These are phyloP conservation scores for Xylariaceae sp. DNA, from an alignment of 2,329 filamentous ascomycete genomes.

Conservation along the genomic window DNA sequence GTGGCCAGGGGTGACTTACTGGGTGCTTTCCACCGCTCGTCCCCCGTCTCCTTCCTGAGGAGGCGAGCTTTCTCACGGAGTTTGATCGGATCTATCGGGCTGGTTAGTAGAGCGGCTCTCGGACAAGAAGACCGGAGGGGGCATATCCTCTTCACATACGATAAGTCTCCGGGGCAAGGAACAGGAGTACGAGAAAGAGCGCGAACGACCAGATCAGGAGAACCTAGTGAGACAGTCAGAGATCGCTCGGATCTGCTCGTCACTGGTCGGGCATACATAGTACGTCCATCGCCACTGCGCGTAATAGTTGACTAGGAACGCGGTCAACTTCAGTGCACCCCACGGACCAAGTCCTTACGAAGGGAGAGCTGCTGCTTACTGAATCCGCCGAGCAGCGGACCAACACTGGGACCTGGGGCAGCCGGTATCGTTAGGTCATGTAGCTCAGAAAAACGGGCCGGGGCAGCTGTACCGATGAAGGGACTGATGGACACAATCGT, in stretches of 20 bases:
- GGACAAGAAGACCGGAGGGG: no score
- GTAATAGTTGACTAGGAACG: conserved; percentile 59
- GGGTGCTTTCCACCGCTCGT: conserved; percentile 68
- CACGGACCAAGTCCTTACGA: background rate
- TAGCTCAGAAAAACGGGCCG: background rate
- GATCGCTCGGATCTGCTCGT: conserved; percentile 11
- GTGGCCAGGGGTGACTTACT: conserved; percentile 27
- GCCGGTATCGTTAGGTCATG: conserved; percentile 4
- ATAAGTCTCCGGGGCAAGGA: conserved; percentile 85
- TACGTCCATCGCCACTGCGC: conserved; percentile 76
- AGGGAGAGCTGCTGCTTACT: conserved; percentile 30
- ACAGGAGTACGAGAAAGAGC: conserved; percentile 57
- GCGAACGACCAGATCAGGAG: conserved; percentile 74
- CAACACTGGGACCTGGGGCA: conserved; percentile 46
- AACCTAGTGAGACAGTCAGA: conserved; percentile 38
- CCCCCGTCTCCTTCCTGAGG: conserved; percentile 69
- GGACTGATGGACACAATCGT: conserved; percentile 67
- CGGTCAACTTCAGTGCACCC: background rate
- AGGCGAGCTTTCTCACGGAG: conserved; percentile 65
- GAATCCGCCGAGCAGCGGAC: conserved; percentile 67
- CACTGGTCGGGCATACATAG: conserved; percentile 43
- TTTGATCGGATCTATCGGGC: conserved; percentile 54
- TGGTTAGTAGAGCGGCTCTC: background rate
- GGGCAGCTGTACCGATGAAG: conserved; percentile 42
- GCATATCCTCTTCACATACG: conserved; percentile 40